phyloP scores from a whole-genome alignment of 1,139 yeast genomes.

The Suhomyces wounanorum region DNA sequence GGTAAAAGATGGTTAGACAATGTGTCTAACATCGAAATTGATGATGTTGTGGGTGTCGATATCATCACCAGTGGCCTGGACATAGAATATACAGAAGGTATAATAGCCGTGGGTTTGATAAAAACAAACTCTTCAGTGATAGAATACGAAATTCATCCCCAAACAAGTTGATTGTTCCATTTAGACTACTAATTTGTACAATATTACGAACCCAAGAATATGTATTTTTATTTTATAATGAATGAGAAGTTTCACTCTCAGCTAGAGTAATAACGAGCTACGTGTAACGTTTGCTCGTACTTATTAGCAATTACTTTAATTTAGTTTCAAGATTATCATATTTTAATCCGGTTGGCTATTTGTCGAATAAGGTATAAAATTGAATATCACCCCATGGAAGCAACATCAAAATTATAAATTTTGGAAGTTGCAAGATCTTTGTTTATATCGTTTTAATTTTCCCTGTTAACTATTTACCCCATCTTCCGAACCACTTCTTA shows the following conservation, averaged over 20 bases:
- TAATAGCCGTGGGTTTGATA: constrained; percentile 6
- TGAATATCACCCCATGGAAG: neutral
- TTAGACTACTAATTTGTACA: neutral
- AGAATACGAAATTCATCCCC: constrained; percentile 2
- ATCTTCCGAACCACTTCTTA: constrained; percentile 38
- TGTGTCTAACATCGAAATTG: constrained; percentile 4
- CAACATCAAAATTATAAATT: neutral
- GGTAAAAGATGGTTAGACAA: constrained; percentile 41
- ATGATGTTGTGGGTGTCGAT: constrained; percentile 2
- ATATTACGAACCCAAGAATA: neutral
- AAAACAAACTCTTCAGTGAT: constrained; percentile 2
- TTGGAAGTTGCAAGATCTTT: neutral
- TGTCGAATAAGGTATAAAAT: neutral
- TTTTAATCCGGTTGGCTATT: neutral
- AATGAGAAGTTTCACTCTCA: neutral
- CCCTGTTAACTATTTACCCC: constrained; percentile 20
- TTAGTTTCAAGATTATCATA: neutral
- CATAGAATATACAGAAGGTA: constrained; percentile 3
- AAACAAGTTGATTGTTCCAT: neutral
- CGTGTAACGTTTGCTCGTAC: neutral
- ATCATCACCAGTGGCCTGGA: neutral
- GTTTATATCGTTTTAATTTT: neutral
- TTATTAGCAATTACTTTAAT: neutral
- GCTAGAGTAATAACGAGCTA: neutral
- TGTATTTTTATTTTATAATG: neutral